A percentile compares a stretch with the other conserved stretches of the same genome.
phyloP scores from a whole-genome alignment of 169 alveolate genomes.

The Eimeria acervulina region DNA sequence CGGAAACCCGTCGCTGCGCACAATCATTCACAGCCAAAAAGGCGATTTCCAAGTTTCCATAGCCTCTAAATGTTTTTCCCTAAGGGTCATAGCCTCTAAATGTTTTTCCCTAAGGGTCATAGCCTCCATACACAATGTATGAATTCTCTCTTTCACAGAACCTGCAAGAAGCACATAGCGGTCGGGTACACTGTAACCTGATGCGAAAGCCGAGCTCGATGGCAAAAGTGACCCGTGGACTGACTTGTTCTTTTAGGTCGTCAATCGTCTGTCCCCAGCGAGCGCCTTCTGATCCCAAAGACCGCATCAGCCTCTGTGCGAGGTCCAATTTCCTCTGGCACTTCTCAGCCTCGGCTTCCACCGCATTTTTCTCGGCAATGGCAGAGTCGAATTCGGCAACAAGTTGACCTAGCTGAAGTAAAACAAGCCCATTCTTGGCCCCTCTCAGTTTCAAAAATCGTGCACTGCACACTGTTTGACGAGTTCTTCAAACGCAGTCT shows the following conservation, averaged over 20 bases:
- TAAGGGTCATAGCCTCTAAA: neutral
- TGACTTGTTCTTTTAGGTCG: conserved; percentile 89
- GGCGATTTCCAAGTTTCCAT: neutral
- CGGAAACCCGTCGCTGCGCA: conserved; percentile 91
- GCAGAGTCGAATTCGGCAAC: conserved; percentile 93
- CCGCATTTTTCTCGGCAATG: conserved; percentile 96
- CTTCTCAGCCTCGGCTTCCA: conserved; percentile 95
- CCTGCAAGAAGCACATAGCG: neutral
- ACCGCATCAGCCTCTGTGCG: conserved; percentile 96
- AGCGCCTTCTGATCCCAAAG: conserved; percentile 96
- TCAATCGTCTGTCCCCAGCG: conserved; percentile 96
- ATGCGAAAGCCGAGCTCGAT: neutral
- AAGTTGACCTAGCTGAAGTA: conserved; percentile 75
- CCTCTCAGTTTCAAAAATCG: neutral
- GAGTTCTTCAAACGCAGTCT: neutral
- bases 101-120: neutral
- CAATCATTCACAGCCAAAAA: neutral
- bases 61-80: neutral
- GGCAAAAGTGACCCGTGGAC: neutral
- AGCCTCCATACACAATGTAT: neutral
- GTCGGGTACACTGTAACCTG: neutral
- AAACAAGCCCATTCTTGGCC: neutral
- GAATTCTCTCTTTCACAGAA: neutral
- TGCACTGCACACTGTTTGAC: neutral
- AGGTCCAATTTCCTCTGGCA: conserved; percentile 96